Evolutionary conservation across 139 green algal genomes (phyloP), one percentile per base, ranked within the genome.

Genomic region (Micractinium sp.): DNA sequence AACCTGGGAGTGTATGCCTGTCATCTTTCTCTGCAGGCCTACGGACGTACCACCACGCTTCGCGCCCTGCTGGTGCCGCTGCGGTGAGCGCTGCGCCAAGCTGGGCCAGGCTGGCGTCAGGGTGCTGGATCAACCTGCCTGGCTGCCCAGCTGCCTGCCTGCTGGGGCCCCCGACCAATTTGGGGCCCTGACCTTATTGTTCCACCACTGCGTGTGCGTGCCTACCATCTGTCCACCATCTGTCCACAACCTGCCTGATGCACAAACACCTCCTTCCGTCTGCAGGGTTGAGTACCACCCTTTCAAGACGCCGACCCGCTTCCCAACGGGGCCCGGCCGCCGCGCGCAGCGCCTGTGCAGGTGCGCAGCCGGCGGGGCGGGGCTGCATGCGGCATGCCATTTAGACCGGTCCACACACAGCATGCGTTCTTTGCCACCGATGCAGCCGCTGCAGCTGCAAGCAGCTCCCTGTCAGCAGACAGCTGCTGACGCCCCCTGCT

Each of bases 261-360:
- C 22, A 35, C n/a, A n/a, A n/a, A n/a, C n/a, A 29, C 67, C 63
- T 27, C 12, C 20, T 23, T 23, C 20, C 18, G 63, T n/a, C 12
- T 66, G 78, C 78, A 84, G 78, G 22, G 82, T 87, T 1, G 83
- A 87, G 83, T 80, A 69, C 66, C 66, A 87, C 19, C 83, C 83
- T 16, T 81, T 63, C 67, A 80, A 79, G 83, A 56, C 18, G 38
- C 83, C 83, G 0, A 13, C 7, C 66, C 83, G 83, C 27, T 87
- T 87, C 67, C 83, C 83, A 29, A 41, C 29, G 0, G 83, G 14
- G 0, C 27, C 83, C 14, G 83, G 83, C 38, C 36, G 83, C 83
- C 83, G 66, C 67, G 29, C 66, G 29, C 60, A 87, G 61, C 60
- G 82, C 35, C 82, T 87, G 61, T 87, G 82, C 82, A 80, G 74